Base-by-base conservation (phyloP, 495 filamentous ascomycete species). In the Oleoguttula mirabilis region DNA sequence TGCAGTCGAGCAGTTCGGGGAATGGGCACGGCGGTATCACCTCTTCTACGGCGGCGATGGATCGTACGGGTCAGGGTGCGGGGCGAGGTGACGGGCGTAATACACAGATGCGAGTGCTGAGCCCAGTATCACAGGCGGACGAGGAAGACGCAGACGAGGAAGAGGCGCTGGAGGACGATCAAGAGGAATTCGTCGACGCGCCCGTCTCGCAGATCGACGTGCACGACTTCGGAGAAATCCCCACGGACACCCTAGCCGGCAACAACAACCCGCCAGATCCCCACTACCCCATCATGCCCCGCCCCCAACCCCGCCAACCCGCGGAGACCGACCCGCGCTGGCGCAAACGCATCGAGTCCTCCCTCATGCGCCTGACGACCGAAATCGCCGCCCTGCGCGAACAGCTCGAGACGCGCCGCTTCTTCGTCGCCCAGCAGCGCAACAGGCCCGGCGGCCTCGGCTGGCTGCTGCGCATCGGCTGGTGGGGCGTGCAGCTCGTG, bases 381-480 rank as follows among this genome's bases (percentile, higher is more conserved):
- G 90, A 98, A 62, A 75, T 96, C 14, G 84, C 90, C 3, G 90
- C 90, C n/a, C 66, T 94, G 49, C 72, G 90, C 17, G 90, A 98
- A 60, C 84, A 94, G 57, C 80, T 95, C 49, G 82, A 92, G 41
- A 70, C 75, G 2, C 68, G 73, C 2, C 63, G 75, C 11, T 70
- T 75, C 38, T 72, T 68, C 60, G 19, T 39, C 8, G 23, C 19
- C 14, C 66, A 65, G 44, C 60, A 68, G 7, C 65, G 60, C 28
- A 70, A 71, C 39, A 68, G 73, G 31, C 69, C 65, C 20, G 70
- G 67, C 23, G 41, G 85, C 14, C 68, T 68, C 47, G 70, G 79
- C n/a, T 94, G 83, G 82, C 10, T 79, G 5, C 64, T 72, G 15
- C 83, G 84, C 75, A 48, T 78, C n/a, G 39, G 84, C 4, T 84